A percentile compares a stretch with the other conserved stretches of the same genome.
Evolutionary conservation across 306 rosid genomes (phyloP).

Genomic region (Medicago arabica): DNA sequence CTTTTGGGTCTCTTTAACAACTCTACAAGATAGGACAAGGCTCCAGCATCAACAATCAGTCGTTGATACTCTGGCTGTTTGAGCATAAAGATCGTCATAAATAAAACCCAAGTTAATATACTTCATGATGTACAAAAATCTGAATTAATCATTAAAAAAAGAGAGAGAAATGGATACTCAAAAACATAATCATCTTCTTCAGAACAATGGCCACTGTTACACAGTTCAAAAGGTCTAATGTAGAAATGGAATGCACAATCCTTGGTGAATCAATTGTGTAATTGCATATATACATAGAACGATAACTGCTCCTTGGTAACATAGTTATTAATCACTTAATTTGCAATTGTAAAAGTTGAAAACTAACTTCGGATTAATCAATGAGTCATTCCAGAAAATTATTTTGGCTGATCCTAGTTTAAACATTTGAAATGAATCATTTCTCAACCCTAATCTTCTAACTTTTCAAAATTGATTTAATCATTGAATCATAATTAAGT

Average conservation of each 20-base stretch:
- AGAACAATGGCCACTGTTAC: background rate
- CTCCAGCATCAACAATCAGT: slow-evolving; percentile 67
- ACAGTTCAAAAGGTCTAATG: background rate
- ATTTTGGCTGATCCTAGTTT: background rate
- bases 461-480: background rate
- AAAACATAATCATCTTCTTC: background rate
- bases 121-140: background rate
- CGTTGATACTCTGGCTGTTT: slow-evolving; percentile 67
- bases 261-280: background rate
- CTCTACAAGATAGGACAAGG: slow-evolving; percentile 56
- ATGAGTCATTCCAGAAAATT: background rate
- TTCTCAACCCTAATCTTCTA: background rate
- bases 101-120: slow-evolving; percentile 7
- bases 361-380: background rate
- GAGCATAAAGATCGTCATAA: slow-evolving; percentile 26
- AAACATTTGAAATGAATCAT: background rate
- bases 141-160: background rate
- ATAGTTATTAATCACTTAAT: background rate
- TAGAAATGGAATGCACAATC: background rate
- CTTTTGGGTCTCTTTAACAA: slow-evolving; percentile 51
- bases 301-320: background rate
- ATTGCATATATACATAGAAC: background rate
- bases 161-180: background rate
- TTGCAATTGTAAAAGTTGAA: background rate
- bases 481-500: background rate